Evolutionary conservation across 2,329 filamentous ascomycete genomes (phyloP).

Genomic region (Daldinia eschscholtzii): DNA sequence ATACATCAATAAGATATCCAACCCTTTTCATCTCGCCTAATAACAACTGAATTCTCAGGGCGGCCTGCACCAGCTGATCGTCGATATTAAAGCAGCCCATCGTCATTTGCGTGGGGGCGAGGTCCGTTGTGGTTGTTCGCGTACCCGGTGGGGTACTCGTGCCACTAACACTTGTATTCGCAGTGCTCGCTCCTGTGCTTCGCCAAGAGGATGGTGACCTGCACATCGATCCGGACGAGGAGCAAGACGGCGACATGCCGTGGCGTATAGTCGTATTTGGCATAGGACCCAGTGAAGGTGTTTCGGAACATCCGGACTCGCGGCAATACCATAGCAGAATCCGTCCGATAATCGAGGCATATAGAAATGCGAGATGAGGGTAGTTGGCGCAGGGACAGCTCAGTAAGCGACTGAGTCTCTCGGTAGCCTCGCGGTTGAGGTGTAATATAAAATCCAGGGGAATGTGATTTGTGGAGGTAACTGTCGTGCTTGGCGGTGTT

Average conservation of each 20-base stretch:
- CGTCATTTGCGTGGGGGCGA: conserved; percentile 38
- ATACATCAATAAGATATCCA: conserved; percentile 43
- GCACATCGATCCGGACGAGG: not conserved
- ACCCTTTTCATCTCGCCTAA: conserved; percentile 43
- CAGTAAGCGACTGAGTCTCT: conserved; percentile 43
- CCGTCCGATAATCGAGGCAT: conserved; percentile 46
- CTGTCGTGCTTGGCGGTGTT: not conserved
- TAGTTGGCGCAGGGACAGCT: conserved; percentile 43
- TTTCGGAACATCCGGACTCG: conserved; percentile 35
- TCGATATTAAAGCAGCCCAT: conserved; percentile 47
- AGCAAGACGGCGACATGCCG: conserved; percentile 1
- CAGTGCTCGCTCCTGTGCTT: conserved; percentile 1
- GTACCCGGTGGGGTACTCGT: conserved; percentile 7
- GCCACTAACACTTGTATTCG: conserved; percentile 9
- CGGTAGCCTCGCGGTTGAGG: conserved; percentile 47
- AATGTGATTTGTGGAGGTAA: conserved; percentile 5
- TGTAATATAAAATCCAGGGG: conserved; percentile 46
- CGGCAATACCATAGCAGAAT: conserved; percentile 47
- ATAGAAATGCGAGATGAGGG: conserved; percentile 45
- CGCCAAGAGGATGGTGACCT: conserved; percentile 23
- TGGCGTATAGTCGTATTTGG: not conserved
- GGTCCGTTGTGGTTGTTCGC: conserved; percentile 4
- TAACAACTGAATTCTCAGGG: conserved; percentile 46
- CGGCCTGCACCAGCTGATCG: conserved; percentile 43
- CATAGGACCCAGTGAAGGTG: not conserved